A percentile compares a stretch with the other conserved stretches of the same genome.
phyloP scores from a whole-genome alignment of 306 rosid genomes.

The Carpinus viminea region DNA sequence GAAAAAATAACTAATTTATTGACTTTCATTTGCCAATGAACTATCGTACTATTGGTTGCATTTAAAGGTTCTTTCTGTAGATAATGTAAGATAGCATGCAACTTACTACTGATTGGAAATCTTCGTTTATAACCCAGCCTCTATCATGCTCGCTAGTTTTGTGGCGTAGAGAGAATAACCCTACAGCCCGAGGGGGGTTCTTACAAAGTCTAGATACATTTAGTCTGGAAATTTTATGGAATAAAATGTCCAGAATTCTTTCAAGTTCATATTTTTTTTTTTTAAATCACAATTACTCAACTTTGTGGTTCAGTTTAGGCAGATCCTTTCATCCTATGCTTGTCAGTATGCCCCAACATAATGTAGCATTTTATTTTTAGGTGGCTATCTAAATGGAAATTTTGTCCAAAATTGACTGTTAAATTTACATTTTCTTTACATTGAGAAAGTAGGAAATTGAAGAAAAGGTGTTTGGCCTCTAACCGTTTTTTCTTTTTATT shows the following conservation, averaged over 20 bases:
- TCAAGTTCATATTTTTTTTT: neutral
- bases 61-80: neutral
- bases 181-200: neutral
- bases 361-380: neutral
- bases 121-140: neutral
- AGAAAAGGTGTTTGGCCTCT: neutral
- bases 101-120: neutral
- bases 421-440: neutral
- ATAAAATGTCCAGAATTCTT: neutral
- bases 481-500: neutral
- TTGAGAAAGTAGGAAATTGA: neutral
- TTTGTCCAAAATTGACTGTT: neutral
- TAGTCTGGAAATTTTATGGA: neutral
- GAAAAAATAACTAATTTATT: neutral
- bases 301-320: neutral
- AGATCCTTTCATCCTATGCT: neutral
- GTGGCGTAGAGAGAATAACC: too few relatives aligned
- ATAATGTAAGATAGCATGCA: neutral
- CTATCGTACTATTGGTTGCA: neutral
- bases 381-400: neutral
- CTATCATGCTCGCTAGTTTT: too few relatives aligned
- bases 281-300: neutral
- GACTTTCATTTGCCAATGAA: neutral
- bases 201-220: neutral
- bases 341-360: neutral